Base-by-base conservation (phyloP, 2,329 filamentous ascomycete species). In the Penicillium psychrosexuale region DNA sequence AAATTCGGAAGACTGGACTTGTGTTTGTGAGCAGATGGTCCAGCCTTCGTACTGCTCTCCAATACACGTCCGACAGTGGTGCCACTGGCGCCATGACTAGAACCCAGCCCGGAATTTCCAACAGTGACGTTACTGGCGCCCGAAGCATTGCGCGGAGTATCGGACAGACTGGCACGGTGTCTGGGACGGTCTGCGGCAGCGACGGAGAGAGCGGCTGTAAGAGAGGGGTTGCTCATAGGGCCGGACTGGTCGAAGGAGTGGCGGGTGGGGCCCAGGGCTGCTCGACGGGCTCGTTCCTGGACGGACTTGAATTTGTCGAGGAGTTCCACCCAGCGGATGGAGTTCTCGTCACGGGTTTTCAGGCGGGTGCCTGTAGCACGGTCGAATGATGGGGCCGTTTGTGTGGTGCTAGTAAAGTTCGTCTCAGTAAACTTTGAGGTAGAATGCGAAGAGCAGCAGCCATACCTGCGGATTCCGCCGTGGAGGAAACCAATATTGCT, bases 401-500 rank as follows among this genome's bases (percentile, higher is more conserved):
- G 59, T 8, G 51, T 27, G 28, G 56, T 58, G 44, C 53, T 61
- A 49, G 48, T 33, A 22, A 24, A 30, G n/a, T 45, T 53, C 12
- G 51, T 55, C 46, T 36, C 27, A 44, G 47, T 48, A 36, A 46
- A 15, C 39, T 40, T 53, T 39, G 17, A 34, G 39, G 49, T 28
- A 28, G 28, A 33, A 13, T 38, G 24, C 19, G 51, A 19, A 27
- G 39, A n/a, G 27, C 51, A 22, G 24, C 33, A 40, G 58, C 8
- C 86, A 76, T 86, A 94, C 90, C 84, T 82, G 82, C 90, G 79
- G 31, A 84, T 89, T 59, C 87, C 86, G 62, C 89, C 88, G 70
- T 97, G 93, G 58, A 99, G 79, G 72, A 96, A 96, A 40, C 93
- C 94, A 70, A 99, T 97, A 49, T 94, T 92, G 77, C 90, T 96